Evolutionary conservation across 2,329 filamentous ascomycete genomes (phyloP), one percentile per base, ranked within the genome.

Genomic region (Lachnellula occidentalis): DNA sequence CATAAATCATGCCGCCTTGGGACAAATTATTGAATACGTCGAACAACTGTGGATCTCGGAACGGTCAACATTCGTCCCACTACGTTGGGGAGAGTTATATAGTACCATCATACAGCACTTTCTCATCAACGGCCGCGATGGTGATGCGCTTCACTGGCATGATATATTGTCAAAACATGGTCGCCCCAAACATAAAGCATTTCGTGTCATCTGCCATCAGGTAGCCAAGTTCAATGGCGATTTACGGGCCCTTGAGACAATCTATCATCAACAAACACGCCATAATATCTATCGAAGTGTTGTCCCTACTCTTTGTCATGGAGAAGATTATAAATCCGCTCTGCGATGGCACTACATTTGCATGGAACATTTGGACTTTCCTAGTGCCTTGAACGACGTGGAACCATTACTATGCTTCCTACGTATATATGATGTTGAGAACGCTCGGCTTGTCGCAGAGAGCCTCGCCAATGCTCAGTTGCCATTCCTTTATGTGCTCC

Each of bases 301-400:
- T n/a, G 69, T 80, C 24, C 66, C 72, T 15, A 58, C 60, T 17
- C 62, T 80, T 2, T 71, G 73, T 60, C 59, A 66, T 6, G 63
- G 66, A 36, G 68, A 71, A 22, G 61, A 70, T 39, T 66, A 70
- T 48, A 61, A 70, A 19, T 64, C 72, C 52, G 75, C 76, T 31
- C 61, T 75, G 8, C 64, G 66, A 17, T 77, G 78, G 74, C 78
- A 80, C 59, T 61, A 67, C 27, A 73, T 74, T 49, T 62, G 80
- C 9, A 51, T 75, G 19, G 57, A 66, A 22, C 65, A 67, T 42
- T 62, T 68, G 27, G 77, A 80, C 56, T 61, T 74, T 48, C 77
- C 78, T 15, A 53, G 54, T 24, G 64, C 59, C 1, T 65, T 70
- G 4, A 65, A 70, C 15, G 67, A 71, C 11, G 65, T 76, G 4